Percentiles rank a stretch among this genome's conserved stretches.
Conservation (phyloP, 2,329 filamentous ascomycete genomes). For the Metarhizium guizhouense region DNA sequence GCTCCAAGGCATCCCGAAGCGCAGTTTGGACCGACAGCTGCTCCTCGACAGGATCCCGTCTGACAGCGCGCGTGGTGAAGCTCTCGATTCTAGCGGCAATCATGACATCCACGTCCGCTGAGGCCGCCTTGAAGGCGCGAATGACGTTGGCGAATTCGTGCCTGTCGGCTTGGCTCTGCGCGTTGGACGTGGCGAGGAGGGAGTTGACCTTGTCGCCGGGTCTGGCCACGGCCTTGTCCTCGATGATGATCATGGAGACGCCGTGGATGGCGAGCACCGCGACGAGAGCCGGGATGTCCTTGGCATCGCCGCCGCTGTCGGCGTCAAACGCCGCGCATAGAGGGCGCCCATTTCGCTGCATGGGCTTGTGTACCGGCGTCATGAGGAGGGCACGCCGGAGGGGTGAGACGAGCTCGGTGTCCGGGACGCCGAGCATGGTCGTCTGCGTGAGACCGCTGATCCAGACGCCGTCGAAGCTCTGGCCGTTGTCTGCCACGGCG, state of each 20-base stretch:
- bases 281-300: slow-evolving; percentile 1
- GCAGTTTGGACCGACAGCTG: not conserved
- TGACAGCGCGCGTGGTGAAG: not conserved
- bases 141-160: slow-evolving; percentile 1
- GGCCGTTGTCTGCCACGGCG: slow-evolving; percentile 10
- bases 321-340: slow-evolving; percentile 6
- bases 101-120: not conserved
- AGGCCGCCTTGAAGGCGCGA: not conserved
- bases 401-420: slow-evolving; percentile 6
- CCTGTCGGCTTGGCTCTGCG: slow-evolving; percentile 5
- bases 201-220: slow-evolving; percentile 6
- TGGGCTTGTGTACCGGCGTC: not conserved
- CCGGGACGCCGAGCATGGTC: slow-evolving; percentile 4
- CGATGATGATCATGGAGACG: slow-evolving; percentile 4
- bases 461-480: slow-evolving; percentile 13
- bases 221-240: slow-evolving; percentile 1
- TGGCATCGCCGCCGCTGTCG: slow-evolving; percentile 1
- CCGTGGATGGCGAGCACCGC: not conserved
- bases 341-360: not conserved
- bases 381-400: slow-evolving; percentile 1
- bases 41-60: not conserved
- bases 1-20: not conserved
- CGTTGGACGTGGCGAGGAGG: not conserved
- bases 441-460: slow-evolving; percentile 6
- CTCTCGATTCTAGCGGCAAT: slow-evolving; percentile 5